Evolutionary conservation across 2,329 filamentous ascomycete species (phyloP).

Genomic region (Diaporthe aspalathi): DNA sequence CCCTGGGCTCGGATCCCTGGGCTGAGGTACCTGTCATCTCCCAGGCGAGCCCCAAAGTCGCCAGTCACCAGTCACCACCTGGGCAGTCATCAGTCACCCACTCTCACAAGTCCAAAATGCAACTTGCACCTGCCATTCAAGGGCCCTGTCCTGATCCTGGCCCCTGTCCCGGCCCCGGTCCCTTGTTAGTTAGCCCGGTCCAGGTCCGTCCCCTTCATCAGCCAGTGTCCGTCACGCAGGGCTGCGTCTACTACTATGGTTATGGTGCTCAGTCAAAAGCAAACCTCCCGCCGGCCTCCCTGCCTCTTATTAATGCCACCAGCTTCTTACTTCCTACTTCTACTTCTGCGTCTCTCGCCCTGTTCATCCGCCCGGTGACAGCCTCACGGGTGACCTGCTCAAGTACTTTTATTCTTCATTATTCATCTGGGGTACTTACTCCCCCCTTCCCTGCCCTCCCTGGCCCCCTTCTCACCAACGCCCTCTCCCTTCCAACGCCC

Average conservation of each 20-base stretch:
- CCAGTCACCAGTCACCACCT: no score
- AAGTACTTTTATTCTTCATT: no score
- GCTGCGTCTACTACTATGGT: no score
- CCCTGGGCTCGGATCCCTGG: constrained; percentile 10
- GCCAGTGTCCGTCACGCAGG: constrained; percentile 21
- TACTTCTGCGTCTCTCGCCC: neutral
- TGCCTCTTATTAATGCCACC: no score
- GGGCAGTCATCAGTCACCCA: no score
- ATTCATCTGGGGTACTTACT: neutral
- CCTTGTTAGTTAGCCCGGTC: no score
- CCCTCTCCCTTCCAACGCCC: constrained; percentile 11
- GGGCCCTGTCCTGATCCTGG: no score
- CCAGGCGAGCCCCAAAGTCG: constrained; percentile 30
- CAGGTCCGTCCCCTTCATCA: no score
- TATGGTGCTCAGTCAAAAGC: constrained; percentile 21
- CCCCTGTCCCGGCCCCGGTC: no score
- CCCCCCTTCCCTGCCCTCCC: neutral
- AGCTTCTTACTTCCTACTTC: no score
- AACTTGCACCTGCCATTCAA: constrained; percentile 12
- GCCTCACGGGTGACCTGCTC: constrained; percentile 1
- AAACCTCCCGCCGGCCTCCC: constrained; percentile 22
- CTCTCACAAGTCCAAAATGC: constrained; percentile 26
- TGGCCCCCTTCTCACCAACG: constrained; percentile 7
- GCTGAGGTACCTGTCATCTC: constrained; percentile 9
- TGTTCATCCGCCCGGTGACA: constrained; percentile 18